These are phyloP conservation scores for Metarhizium brunneum DNA, from an alignment of 2,329 filamentous ascomycete genomes.

Conservation along the genomic window DNA sequence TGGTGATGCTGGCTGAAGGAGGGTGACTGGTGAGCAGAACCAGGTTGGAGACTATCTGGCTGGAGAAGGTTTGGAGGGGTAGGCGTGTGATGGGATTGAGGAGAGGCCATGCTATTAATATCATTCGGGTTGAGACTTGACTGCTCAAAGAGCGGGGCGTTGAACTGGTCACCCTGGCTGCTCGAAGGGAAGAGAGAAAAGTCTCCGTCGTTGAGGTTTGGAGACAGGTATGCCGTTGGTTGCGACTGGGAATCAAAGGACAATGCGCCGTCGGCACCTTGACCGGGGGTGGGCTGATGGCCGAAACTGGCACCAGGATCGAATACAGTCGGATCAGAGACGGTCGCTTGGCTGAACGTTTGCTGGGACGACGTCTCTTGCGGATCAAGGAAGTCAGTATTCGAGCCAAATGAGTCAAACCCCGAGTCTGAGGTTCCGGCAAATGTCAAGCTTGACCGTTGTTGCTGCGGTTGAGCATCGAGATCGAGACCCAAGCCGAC, in stretches of 20 bases:
- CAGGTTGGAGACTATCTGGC: conserved; percentile 35
- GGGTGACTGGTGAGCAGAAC: conserved; percentile 47
- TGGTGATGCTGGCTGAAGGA: conserved; percentile 47
- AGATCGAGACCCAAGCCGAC: conserved; percentile 50
- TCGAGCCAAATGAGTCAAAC: conserved; percentile 35
- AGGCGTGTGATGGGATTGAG: conserved; percentile 46
- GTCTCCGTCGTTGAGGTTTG: conserved; percentile 45
- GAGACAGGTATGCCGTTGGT: conserved; percentile 32
- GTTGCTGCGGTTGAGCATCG: conserved; percentile 35
- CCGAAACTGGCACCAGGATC: conserved; percentile 34
- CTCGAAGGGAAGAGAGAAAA: conserved; percentile 56
- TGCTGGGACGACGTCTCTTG: conserved; percentile 29
- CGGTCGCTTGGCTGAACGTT: conserved; percentile 18
- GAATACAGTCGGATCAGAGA: conserved; percentile 28
- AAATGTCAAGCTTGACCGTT: conserved; percentile 26
- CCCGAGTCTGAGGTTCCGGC: conserved; percentile 19
- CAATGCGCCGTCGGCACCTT: conserved; percentile 26
- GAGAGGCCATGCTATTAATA: conserved; percentile 44
- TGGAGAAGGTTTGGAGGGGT: conserved; percentile 47
- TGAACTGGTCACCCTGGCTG: conserved; percentile 47
- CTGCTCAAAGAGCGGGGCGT: conserved; percentile 50
- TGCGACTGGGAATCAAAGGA: conserved; percentile 34
- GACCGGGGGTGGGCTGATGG: conserved; percentile 28
- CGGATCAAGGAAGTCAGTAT: conserved; percentile 40
- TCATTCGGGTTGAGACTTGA: conserved; percentile 34